These are phyloP conservation scores for Akanthomyces lecanii DNA, from an alignment of 2,329 filamentous ascomycete species.

Conservation along the genomic window DNA sequence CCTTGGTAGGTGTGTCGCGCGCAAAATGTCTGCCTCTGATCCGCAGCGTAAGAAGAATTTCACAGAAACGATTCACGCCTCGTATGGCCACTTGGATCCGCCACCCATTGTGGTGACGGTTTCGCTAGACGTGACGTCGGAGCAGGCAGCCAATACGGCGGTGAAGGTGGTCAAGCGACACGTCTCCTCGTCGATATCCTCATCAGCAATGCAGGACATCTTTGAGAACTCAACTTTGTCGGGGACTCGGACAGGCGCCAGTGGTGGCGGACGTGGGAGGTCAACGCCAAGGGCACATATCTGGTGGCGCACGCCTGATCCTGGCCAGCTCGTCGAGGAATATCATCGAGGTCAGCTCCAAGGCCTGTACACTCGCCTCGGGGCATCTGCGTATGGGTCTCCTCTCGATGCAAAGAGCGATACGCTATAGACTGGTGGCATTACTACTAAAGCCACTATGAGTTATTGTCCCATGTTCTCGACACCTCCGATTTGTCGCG, in stretches of 20 bases:
- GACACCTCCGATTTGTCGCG: too few species aligned
- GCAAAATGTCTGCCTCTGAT: not conserved
- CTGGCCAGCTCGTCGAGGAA: slow-evolving; percentile 34
- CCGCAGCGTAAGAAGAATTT: not conserved
- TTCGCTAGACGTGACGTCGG: slow-evolving; percentile 34
- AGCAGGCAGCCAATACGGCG: slow-evolving; percentile 28
- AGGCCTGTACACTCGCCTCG: slow-evolving; percentile 24
- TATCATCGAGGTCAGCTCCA: slow-evolving; percentile 43
- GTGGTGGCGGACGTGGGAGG: slow-evolving; percentile 44
- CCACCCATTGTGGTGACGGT: slow-evolving; percentile 25
- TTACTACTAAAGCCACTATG: too few species aligned
- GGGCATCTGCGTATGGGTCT: slow-evolving; percentile 39
- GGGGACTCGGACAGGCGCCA: slow-evolving; percentile 34
- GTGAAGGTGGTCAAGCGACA: slow-evolving; percentile 23
- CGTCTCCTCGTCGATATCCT: slow-evolving; percentile 38
- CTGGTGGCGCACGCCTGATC: slow-evolving; percentile 40
- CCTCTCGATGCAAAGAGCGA: too few species aligned
- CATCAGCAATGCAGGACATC: slow-evolving; percentile 40
- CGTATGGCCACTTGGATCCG: not conserved
- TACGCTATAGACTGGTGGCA: too few species aligned
- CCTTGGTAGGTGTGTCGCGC: not conserved
- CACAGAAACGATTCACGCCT: slow-evolving; percentile 23
- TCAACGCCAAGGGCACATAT: slow-evolving; percentile 48
- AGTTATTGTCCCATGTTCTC: too few species aligned
- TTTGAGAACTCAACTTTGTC: slow-evolving; percentile 33